Base-by-base conservation (phyloP, 2,329 filamentous ascomycete species). In the Exophiala sp. region DNA sequence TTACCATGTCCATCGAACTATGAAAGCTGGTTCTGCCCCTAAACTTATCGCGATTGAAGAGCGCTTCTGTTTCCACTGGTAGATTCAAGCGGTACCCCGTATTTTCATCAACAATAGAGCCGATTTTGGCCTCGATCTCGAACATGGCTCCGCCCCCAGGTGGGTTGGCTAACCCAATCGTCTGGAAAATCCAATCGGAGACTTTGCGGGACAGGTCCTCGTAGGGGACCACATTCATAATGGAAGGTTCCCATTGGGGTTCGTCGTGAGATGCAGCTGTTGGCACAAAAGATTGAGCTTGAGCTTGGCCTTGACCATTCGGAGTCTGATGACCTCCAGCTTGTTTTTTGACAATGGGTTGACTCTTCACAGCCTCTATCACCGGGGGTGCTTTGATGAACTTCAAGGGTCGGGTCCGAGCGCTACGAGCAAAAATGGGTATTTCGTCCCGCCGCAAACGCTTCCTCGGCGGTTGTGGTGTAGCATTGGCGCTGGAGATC, bases 101-200 rank as follows among this genome's bases (percentile, higher is more conserved):
- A 19, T 52, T 34, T 53, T 83, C 79, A 63, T 81, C 82, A 50
- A 91, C 79, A 11, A 97, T 75, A 21, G 82, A 84, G 14, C 93
- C 93, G 41, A 97, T 74, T 67, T 97, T 97, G 8, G 89, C 93
- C 70, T 98, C 93, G 47, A 98, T 86, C 68, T 98, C 93, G 46
- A 96, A 82, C 53, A 88, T 79, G 11, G 89, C 83, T 5, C 81
- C 81, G 24, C 76, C 67, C 18, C 68, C 64, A 9, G 75, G 71
- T 48, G 76, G 69, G 1, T 65, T 76, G 30, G 82, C 74, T 16
- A 48, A 43, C 9, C 71, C 73, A 45, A 81, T 68, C 57, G 86
- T 80, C n/a, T 78, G 73, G 64, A 83, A 94, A 9, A 96, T 71
- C 61, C 89, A 95, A 64, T 95, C 86, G 54, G 85, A 86, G n/a